A percentile compares a stretch with the other conserved stretches of the same genome.
phyloP scores from a whole-genome alignment of 495 filamentous ascomycete genomes.

The Bryoglossum gracile region DNA sequence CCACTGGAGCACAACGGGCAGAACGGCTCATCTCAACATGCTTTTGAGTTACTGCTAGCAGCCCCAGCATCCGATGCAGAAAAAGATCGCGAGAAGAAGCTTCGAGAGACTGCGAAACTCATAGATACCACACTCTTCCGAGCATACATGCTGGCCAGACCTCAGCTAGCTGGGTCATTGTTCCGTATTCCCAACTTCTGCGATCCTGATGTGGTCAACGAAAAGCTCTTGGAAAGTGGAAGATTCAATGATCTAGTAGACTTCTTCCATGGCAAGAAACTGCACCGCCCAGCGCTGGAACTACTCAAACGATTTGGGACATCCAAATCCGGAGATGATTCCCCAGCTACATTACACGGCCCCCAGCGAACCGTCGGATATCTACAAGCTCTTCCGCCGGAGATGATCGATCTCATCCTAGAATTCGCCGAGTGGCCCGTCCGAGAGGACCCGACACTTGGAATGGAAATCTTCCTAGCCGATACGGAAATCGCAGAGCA shows the following conservation, averaged over 20 bases:
- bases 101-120: slow-evolving; percentile 67
- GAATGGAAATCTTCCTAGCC: slow-evolving; percentile 90
- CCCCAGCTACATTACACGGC: slow-evolving; percentile 65
- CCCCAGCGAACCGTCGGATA: slow-evolving; percentile 83
- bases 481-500: slow-evolving; percentile 95
- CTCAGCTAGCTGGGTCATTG: slow-evolving; percentile 76
- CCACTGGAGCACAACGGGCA: slow-evolving; percentile 38
- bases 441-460: slow-evolving; percentile 59
- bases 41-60: slow-evolving; percentile 40
- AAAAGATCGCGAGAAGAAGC: slow-evolving; percentile 58
- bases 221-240: slow-evolving; percentile 79
- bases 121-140: slow-evolving; percentile 94
- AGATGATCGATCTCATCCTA: slow-evolving; percentile 83
- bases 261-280: slow-evolving; percentile 91
- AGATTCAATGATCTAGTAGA: slow-evolving; percentile 93
- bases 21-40: slow-evolving; percentile 43
- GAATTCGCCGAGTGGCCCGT: slow-evolving; percentile 90
- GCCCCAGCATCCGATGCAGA: slow-evolving; percentile 43
- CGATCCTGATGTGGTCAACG: slow-evolving; percentile 90
- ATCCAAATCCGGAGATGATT: slow-evolving; percentile 53
- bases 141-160: slow-evolving; percentile 83
- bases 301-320: slow-evolving; percentile 78
- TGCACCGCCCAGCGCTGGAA: slow-evolving; percentile 82
- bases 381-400: slow-evolving; percentile 77
- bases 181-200: slow-evolving; percentile 98